Percentiles rank a stretch among this genome's conserved stretches.
phyloP scores from a whole-genome alignment of 495 filamentous ascomycete species.

The Penicillium ochrochloron region DNA sequence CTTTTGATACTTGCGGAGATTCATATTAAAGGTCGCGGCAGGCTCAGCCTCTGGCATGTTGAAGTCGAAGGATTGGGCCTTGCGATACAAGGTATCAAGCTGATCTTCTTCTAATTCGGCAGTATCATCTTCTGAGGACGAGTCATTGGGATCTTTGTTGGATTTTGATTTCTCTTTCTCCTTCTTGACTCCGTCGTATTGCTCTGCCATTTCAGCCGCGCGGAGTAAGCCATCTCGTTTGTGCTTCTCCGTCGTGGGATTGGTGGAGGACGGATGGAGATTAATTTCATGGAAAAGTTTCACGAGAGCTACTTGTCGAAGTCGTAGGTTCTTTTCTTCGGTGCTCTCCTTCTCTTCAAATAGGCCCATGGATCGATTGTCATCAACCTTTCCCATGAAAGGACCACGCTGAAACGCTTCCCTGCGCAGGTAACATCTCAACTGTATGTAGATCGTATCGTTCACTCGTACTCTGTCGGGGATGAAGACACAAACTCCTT shows the following conservation, averaged over 20 bases:
- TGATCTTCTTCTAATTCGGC: conserved; percentile 94
- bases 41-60: conserved; percentile 85
- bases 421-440: conserved; percentile 76
- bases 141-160: conserved; percentile 49
- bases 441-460: conserved; percentile 88
- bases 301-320: conserved; percentile 85
- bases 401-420: conserved; percentile 69
- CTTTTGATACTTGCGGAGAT: conserved; percentile 90
- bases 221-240: conserved; percentile 82
- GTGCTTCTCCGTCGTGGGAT: conserved; percentile 75
- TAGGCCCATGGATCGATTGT: conserved; percentile 71
- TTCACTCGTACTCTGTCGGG: conserved; percentile 85
- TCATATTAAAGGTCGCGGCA: conserved; percentile 77
- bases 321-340: conserved; percentile 82
- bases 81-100: conserved; percentile 90
- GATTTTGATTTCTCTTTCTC: conserved; percentile 41
- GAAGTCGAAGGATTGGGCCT: conserved; percentile 97
- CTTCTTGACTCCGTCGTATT: conserved; percentile 73
- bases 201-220: conserved; percentile 83
- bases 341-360: conserved; percentile 84
- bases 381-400: conserved; percentile 58
- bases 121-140: conserved; percentile 76
- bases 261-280: conserved; percentile 72
- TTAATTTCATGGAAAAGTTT: conserved; percentile 89
- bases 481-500: conserved; percentile 86